phyloP scores from a whole-genome alignment of 1,284 basidiomycete genomes.

The Jaminaea rosea region DNA sequence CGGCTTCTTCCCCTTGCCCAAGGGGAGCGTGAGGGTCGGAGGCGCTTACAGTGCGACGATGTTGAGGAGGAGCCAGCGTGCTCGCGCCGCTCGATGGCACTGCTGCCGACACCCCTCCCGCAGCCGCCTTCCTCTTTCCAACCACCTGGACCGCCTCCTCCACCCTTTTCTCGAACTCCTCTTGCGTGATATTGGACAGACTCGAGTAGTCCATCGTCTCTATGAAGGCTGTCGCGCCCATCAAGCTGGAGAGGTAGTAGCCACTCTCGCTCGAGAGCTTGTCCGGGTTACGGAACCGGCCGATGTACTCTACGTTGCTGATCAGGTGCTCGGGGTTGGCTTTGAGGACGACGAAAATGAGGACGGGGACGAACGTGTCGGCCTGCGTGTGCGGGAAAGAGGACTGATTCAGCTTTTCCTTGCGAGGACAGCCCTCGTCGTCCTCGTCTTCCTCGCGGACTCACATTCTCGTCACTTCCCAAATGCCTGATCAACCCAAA shows the following conservation, averaged over 20 bases:
- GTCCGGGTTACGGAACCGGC: constrained; percentile 78
- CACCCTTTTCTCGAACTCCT: constrained; percentile 71
- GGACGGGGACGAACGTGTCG: constrained; percentile 85
- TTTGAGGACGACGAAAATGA: constrained; percentile 88
- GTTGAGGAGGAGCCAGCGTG: constrained; percentile 6
- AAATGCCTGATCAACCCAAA: constrained; percentile 89
- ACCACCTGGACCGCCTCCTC: constrained; percentile 22
- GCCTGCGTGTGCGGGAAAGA: too few species aligned
- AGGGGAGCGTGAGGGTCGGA: constrained; percentile 16
- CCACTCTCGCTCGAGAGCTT: constrained; percentile 90
- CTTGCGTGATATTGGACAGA: constrained; percentile 80
- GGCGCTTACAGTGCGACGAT: constrained; percentile 12
- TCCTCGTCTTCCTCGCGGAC: not conserved
- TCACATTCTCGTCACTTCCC: constrained; percentile 36
- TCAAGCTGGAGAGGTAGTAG: constrained; percentile 87
- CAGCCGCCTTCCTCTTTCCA: not conserved
- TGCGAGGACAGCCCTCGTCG: too few species aligned
- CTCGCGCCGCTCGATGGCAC: too few species aligned
- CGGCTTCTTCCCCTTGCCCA: constrained; percentile 25
- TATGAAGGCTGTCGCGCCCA: constrained; percentile 75
- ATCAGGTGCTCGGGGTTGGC: constrained; percentile 86
- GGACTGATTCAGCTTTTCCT: too few species aligned
- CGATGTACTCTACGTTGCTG: constrained; percentile 86
- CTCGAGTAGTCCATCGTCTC: constrained; percentile 93
- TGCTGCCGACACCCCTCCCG: not conserved